Evolutionary conservation across 805 yeast genomes (phyloP).

Genomic region (Tetrapisispora iriomotensis): DNA sequence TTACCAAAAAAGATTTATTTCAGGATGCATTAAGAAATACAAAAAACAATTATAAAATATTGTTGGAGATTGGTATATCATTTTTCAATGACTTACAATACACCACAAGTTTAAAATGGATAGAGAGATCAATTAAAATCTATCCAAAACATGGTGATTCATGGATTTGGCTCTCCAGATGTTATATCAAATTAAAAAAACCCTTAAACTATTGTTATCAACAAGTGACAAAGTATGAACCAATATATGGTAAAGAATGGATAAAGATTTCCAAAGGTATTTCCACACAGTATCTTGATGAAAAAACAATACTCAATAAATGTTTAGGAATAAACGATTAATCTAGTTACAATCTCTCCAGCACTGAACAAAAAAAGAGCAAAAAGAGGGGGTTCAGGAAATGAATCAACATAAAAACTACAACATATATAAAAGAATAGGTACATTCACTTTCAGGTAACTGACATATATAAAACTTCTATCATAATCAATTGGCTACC

Average conservation of each 20-base stretch:
- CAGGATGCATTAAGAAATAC: constrained; percentile 66
- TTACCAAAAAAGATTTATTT: constrained; percentile 47
- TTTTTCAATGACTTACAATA: constrained; percentile 59
- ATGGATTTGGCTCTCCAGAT: constrained; percentile 58
- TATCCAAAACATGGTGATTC: constrained; percentile 61
- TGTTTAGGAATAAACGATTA: not conserved
- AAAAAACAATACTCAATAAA: not conserved
- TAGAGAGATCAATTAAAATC: constrained; percentile 52
- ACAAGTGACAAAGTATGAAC: constrained; percentile 38
- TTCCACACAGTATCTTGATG: constrained; percentile 1
- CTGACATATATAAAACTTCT: no score
- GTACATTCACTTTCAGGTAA: no score
- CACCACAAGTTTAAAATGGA: constrained; percentile 61
- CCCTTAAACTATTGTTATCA: constrained; percentile 4
- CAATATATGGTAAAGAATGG: constrained; percentile 59
- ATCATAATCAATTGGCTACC: no score
- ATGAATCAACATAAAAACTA: no score
- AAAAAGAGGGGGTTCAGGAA: not conserved
- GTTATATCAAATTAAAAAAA: constrained; percentile 29
- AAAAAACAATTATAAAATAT: constrained; percentile 45
- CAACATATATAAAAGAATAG: no score
- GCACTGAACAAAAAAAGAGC: no score
- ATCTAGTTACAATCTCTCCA: no score
- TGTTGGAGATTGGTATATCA: constrained; percentile 54
- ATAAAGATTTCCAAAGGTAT: constrained; percentile 36